Conservation (phyloP, 441 rosid genomes). For the Pelargonium australe region DNA sequence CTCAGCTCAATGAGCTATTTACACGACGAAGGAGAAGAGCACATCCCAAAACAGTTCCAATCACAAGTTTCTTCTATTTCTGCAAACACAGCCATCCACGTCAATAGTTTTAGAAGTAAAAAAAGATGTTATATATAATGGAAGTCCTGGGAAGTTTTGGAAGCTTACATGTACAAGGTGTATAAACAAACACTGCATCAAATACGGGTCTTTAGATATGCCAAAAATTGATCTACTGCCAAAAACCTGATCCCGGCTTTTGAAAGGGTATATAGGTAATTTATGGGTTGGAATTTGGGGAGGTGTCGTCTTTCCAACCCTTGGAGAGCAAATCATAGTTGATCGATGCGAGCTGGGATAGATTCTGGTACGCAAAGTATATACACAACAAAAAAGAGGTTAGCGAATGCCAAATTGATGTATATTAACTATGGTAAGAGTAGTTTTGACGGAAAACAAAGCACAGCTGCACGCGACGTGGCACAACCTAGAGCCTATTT, state of each 20-base stretch:
- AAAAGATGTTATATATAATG: neutral
- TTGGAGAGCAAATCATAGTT: constrained; percentile 95
- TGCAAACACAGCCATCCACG: constrained; percentile 20
- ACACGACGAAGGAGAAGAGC: constrained; percentile 1
- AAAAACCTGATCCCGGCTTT: constrained; percentile 18
- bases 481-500: too few relatives aligned
- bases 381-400: neutral
- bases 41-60: constrained; percentile 33
- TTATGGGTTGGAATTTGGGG: constrained; percentile 42
- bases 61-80: constrained; percentile 36
- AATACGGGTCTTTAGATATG: constrained; percentile 19
- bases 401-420: neutral
- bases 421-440: too few relatives aligned
- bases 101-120: neutral
- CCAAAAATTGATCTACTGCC: constrained; percentile 20
- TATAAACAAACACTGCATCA: constrained; percentile 27
- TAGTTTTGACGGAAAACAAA: too few relatives aligned
- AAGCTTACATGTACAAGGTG: constrained; percentile 51
- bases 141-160: constrained; percentile 4
- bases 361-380: constrained; percentile 46
- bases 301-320: constrained; percentile 88
- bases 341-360: constrained; percentile 93
- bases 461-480: too few relatives aligned
- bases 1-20: too few relatives aligned
- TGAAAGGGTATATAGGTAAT: constrained; percentile 10